Evolutionary conservation across 202 grass and related monocot genomes (phyloP), one percentile per base, ranked within the genome.

Genomic region (Sporobolus alterniflorus): DNA sequence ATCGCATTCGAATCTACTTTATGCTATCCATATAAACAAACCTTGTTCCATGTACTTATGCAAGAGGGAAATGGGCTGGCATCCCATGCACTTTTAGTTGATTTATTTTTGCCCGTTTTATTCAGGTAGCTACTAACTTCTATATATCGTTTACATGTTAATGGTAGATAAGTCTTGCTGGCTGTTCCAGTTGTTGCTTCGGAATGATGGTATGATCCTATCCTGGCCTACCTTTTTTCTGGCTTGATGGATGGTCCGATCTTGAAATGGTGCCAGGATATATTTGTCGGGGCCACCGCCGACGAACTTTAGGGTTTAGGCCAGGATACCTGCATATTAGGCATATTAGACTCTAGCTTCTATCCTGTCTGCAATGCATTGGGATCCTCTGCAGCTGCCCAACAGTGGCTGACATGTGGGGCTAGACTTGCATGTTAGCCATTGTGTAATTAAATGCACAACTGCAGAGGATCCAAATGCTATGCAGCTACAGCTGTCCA

Each of bases 31-130:
- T 85, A 81, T 85, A 85, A 80, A 21, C 41, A 20, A 39, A 75
- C 51, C 61, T 57, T 60, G 48, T 70, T 80, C 82, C 59, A 36
- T 71, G 76, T 85, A 81, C 71, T 54, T 84, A 30, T 75, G 54
- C 52, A 73, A 73, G 40, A 73, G 63, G 68, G 42, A 73, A 73
- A 65, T 83, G 80, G 69, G 69, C 72, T 42, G 51, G 69, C 78
- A 70, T 7, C 61, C 52, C 52, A 28, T 34, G 51, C 11, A 16
- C 32, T 29, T 84, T 5, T 50, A 42, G 42, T 81, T 61, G 28
- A 52, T 59, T 51, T 60, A 7, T 51, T 71, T 79, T 75, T 80
- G 24, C 41, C 1, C n/a, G 44, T 18, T 3, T 55, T 56, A 28
- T 79, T 55, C 56, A 30, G 52, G 47, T 74, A 40, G 17, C 16